phyloP scores from a whole-genome alignment of 306 rosid species.

The Vicia sativa region DNA sequence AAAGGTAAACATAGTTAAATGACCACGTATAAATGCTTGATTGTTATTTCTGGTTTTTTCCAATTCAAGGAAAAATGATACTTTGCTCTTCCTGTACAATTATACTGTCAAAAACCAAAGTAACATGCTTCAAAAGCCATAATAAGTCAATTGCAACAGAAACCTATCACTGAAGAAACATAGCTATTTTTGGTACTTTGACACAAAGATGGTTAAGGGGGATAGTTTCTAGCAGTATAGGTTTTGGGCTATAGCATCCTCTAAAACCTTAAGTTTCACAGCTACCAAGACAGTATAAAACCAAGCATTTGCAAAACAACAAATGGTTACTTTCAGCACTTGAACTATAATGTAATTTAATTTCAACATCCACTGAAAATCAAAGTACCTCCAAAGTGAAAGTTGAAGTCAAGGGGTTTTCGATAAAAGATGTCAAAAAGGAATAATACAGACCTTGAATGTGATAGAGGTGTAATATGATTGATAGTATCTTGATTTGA shows the following conservation, averaged over 20 bases:
- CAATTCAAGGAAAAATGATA: conserved; percentile 10
- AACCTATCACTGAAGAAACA: not conserved
- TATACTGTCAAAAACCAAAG: not conserved
- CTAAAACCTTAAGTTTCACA: not conserved
- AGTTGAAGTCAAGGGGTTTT: not conserved
- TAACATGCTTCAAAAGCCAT: conserved; percentile 4
- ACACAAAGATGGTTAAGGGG: conserved; percentile 26
- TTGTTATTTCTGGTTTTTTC: not conserved
- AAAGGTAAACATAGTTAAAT: conserved; percentile 19
- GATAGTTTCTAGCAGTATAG: conserved; percentile 4
- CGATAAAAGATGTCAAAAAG: not conserved
- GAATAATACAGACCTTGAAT: not conserved
- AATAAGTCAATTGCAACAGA: conserved; percentile 2
- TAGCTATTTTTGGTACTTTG: not conserved
- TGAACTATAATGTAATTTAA: conserved; percentile 10
- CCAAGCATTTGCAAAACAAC: conserved; percentile 10
- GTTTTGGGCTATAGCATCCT: not conserved
- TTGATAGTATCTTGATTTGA: too few relatives aligned
- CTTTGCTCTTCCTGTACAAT: not conserved
- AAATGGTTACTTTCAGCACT: conserved; percentile 5
- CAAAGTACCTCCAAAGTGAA: conserved; percentile 3
- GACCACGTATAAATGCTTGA: not conserved
- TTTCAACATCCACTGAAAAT: conserved; percentile 20
- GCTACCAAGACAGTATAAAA: conserved; percentile 18
- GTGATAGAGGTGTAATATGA: not conserved